These are phyloP conservation scores for Aureobasidium leucospermi DNA, from an alignment of 2,329 filamentous ascomycete genomes.

Conservation along the genomic window DNA sequence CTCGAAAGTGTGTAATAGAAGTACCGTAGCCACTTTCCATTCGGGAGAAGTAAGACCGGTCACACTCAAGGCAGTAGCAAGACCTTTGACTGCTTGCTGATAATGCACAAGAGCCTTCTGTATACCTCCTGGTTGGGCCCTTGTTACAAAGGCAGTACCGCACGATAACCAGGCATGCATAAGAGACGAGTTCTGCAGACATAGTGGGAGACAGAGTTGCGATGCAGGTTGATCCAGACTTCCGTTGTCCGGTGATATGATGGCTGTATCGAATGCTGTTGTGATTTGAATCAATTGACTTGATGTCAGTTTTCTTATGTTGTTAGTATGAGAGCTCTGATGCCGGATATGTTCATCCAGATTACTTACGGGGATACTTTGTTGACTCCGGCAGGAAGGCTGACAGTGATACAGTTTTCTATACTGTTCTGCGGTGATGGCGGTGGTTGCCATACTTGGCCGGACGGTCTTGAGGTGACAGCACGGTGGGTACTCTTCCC, in stretches of 20 bases:
- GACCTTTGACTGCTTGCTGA: not conserved
- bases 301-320: not conserved
- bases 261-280: conserved; percentile 4
- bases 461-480: not conserved
- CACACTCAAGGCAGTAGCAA: conserved; percentile 2
- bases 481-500: not conserved
- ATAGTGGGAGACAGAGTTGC: not conserved
- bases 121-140: not conserved
- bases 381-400: not conserved
- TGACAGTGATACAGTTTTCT: conserved; percentile 2
- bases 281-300: conserved; percentile 12
- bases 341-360: not conserved
- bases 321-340: not conserved
- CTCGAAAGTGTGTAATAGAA: conserved; percentile 8
- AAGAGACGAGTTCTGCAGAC: not conserved
- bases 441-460: not conserved
- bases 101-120: conserved; percentile 1
- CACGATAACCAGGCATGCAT: conserved; percentile 13
- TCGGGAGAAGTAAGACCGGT: not conserved
- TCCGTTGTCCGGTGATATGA: conserved; percentile 1
- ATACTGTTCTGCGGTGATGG: conserved; percentile 1
- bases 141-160: conserved; percentile 4
- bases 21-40: conserved; percentile 2
- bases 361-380: not conserved
- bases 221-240: not conserved